Evolutionary conservation across 495 filamentous ascomycete genomes (phyloP).

Genomic region (Parathielavia appendiculata): DNA sequence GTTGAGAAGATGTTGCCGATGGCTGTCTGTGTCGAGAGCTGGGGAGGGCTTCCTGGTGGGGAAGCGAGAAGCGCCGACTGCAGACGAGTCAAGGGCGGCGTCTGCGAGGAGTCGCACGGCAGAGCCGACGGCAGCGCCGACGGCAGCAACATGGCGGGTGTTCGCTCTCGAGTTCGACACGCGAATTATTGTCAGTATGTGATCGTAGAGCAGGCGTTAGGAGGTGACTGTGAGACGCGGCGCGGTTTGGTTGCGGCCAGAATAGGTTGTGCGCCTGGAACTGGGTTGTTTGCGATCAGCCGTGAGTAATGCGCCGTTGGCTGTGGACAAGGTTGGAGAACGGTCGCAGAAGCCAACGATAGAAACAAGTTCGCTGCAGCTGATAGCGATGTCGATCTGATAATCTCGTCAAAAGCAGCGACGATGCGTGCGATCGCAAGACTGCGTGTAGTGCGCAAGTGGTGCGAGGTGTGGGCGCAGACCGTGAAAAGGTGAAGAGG

Average conservation of each 20-base stretch:
- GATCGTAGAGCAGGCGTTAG: neutral
- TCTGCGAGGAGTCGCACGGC: constrained; percentile 59
- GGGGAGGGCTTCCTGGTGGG: constrained; percentile 59
- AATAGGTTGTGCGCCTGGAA: constrained; percentile 2
- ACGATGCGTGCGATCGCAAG: neutral
- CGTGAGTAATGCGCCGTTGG: constrained; percentile 16
- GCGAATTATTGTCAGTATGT: neutral
- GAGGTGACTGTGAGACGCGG: constrained; percentile 1
- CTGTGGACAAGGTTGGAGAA: neutral
- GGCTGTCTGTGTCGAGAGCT: constrained; percentile 48
- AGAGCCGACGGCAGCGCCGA: constrained; percentile 70
- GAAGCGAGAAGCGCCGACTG: constrained; percentile 57
- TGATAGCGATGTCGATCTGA: neutral
- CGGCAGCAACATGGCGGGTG: constrained; percentile 58
- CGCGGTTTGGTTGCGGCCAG: constrained; percentile 8
- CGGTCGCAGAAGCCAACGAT: neutral
- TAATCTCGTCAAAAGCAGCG: neutral
- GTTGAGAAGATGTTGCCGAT: constrained; percentile 59
- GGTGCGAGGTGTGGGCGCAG: constrained; percentile 9
- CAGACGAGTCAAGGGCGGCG: constrained; percentile 40
- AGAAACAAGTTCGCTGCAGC: neutral
- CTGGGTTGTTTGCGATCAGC: constrained; percentile 15
- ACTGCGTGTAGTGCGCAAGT: neutral
- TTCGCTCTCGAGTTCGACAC: neutral
- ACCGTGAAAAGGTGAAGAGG: constrained; percentile 14